A percentile compares a stretch with the other conserved stretches of the same genome.
These are phyloP conservation scores for Mariannaea elegans DNA, from an alignment of 2,329 filamentous ascomycete genomes.

Conservation along the genomic window DNA sequence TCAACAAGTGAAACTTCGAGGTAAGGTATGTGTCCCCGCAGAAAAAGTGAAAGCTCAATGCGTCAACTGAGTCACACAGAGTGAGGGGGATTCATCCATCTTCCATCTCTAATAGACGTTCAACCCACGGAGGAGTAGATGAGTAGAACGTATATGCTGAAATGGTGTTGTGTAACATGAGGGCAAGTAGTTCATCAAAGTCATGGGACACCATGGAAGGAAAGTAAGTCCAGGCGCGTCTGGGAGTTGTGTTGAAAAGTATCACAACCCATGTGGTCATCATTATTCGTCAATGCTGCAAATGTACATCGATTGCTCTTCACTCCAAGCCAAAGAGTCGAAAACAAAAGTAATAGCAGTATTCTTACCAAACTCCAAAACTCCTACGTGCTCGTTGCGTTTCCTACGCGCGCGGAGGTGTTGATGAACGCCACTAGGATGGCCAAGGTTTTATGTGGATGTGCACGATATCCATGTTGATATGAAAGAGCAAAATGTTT, in stretches of 20 bases:
- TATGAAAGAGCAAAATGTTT: conserved; percentile 2
- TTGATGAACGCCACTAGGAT: background rate
- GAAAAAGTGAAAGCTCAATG: conserved; percentile 59
- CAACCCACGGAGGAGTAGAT: conserved; percentile 59
- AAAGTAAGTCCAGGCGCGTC: background rate
- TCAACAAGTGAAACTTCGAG: background rate
- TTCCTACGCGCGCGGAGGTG: background rate
- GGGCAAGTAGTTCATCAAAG: background rate
- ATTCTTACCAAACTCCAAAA: conserved; percentile 31
- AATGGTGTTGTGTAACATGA: conserved; percentile 52
- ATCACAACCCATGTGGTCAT: conserved; percentile 16
- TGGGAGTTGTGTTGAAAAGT: background rate
- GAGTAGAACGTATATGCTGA: conserved; percentile 64
- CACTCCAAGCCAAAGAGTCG: background rate
- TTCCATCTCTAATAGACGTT: conserved; percentile 65
- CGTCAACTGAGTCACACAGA: conserved; percentile 57
- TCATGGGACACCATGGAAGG: background rate
- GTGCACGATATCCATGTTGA: background rate
- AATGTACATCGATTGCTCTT: conserved; percentile 11
- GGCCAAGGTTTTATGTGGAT: background rate
- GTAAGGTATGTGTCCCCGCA: conserved; percentile 51
- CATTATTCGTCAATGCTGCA: conserved; percentile 28
- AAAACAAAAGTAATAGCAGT: conserved; percentile 17
- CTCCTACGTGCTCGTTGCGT: conserved; percentile 17
- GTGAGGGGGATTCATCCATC: conserved; percentile 60